A percentile compares a stretch with the other conserved stretches of the same genome.
phyloP scores from a whole-genome alignment of 257 asterid species.

The Verbena officinalis region DNA sequence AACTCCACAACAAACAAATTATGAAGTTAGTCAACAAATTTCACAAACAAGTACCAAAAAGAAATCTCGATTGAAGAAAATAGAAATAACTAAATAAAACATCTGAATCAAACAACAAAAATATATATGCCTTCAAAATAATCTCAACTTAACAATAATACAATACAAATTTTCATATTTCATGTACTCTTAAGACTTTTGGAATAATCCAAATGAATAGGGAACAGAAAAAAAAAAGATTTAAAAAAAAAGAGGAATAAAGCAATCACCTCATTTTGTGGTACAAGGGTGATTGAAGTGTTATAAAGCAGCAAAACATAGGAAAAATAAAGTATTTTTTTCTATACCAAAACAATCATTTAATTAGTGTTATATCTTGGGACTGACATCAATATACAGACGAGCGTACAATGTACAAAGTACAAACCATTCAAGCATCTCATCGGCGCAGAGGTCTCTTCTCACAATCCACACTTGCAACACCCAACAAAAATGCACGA shows the following conservation, averaged over 20 bases:
- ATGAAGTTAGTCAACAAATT: too few species aligned
- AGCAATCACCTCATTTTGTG: slow-evolving; percentile 41
- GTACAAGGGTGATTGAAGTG: slow-evolving; percentile 34
- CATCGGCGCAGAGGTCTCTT: slow-evolving; percentile 34
- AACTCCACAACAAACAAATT: background rate
- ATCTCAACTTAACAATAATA: slow-evolving; percentile 30
- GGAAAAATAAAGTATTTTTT: slow-evolving; percentile 31
- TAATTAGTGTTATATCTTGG: slow-evolving; percentile 37
- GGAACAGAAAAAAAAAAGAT: slow-evolving; percentile 21
- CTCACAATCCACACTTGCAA: slow-evolving; percentile 33
- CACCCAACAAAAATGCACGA: slow-evolving; percentile 38
- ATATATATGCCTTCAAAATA: too few species aligned
- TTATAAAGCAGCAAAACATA: slow-evolving; percentile 42
- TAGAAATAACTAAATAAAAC: background rate
- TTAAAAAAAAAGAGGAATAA: background rate
- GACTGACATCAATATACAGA: slow-evolving; percentile 55
- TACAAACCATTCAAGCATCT: slow-evolving; percentile 41
- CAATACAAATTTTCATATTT: slow-evolving; percentile 34
- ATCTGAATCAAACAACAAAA: background rate
- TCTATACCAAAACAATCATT: slow-evolving; percentile 48
- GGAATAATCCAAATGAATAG: slow-evolving; percentile 40
- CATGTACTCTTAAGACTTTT: slow-evolving; percentile 33
- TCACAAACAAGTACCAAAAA: too few species aligned
- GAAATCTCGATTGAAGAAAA: background rate
- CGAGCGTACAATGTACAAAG: slow-evolving; percentile 37